These are phyloP conservation scores for Scedosporium apiospermum DNA, from an alignment of 2,329 filamentous ascomycete genomes.

Conservation along the genomic window DNA sequence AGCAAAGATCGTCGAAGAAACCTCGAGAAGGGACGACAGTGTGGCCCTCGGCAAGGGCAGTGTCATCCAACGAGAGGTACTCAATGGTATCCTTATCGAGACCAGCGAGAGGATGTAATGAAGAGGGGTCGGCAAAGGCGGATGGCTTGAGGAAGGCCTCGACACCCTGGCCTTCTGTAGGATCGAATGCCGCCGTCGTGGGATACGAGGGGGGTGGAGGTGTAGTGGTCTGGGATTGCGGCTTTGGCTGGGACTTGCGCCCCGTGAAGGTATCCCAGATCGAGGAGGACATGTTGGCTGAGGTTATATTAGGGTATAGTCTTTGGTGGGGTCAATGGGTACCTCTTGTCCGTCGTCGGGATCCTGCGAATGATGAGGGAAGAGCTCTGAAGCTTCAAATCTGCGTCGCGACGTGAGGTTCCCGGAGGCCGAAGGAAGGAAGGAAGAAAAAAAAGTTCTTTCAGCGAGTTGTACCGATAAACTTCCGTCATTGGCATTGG, in stretches of 20 bases:
- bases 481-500: slow-evolving; percentile 2
- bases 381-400: neutral
- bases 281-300: slow-evolving; percentile 41
- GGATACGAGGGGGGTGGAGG: slow-evolving; percentile 42
- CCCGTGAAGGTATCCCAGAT: slow-evolving; percentile 55
- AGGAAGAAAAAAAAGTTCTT: slow-evolving; percentile 1
- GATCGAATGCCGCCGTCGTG: slow-evolving; percentile 55
- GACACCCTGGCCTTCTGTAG: slow-evolving; percentile 66
- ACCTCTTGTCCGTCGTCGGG: slow-evolving; percentile 3
- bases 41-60: slow-evolving; percentile 71
- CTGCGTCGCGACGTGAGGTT: neutral
- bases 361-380: slow-evolving; percentile 3
- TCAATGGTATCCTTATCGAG: slow-evolving; percentile 89
- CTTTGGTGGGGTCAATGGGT: slow-evolving; percentile 4
- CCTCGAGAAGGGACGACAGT: slow-evolving; percentile 89
- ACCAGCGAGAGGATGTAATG: slow-evolving; percentile 87
- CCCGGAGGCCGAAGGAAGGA: neutral
- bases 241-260: slow-evolving; percentile 28
- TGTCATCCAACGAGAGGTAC: slow-evolving; percentile 91
- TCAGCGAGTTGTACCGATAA: slow-evolving; percentile 2
- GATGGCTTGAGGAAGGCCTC: slow-evolving; percentile 75
- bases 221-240: slow-evolving; percentile 28
- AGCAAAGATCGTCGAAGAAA: slow-evolving; percentile 97
- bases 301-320: slow-evolving; percentile 2
- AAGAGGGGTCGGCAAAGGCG: slow-evolving; percentile 72